A percentile compares a stretch with the other conserved stretches of the same genome.
These are phyloP conservation scores for Aspergillus oerlinghausenensis DNA, from an alignment of 2,329 filamentous ascomycete genomes.

Conservation along the genomic window DNA sequence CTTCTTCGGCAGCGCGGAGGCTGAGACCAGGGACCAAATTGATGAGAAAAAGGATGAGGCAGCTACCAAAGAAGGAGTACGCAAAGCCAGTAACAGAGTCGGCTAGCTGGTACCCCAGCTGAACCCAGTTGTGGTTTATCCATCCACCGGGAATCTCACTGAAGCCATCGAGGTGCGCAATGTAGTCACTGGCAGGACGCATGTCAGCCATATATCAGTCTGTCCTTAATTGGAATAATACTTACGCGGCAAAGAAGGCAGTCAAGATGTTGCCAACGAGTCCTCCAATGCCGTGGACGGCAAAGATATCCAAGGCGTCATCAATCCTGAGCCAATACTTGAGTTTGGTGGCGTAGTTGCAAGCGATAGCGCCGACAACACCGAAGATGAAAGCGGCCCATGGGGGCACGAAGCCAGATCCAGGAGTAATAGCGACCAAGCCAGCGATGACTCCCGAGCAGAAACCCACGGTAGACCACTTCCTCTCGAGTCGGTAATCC, in stretches of 20 bases:
- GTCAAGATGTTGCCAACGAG: constrained; percentile 75
- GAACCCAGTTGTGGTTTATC: constrained; percentile 78
- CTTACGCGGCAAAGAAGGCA: constrained; percentile 72
- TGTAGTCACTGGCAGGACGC: constrained; percentile 57
- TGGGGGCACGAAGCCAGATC: constrained; percentile 76
- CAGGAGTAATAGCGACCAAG: constrained; percentile 82
- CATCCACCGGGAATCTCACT: constrained; percentile 69
- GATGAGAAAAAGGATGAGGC: constrained; percentile 73
- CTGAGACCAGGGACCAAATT: constrained; percentile 72
- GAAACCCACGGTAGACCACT: constrained; percentile 91
- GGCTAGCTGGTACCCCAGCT: constrained; percentile 77
- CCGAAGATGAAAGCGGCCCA: constrained; percentile 82
- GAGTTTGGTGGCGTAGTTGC: constrained; percentile 87
- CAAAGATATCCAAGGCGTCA: constrained; percentile 84
- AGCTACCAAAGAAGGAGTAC: constrained; percentile 76
- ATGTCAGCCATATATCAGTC: constrained; percentile 8
- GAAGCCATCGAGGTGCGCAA: constrained; percentile 72
- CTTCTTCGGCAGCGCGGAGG: constrained; percentile 69
- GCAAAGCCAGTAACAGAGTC: constrained; percentile 70
- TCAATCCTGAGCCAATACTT: constrained; percentile 79
- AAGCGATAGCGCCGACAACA: constrained; percentile 67
- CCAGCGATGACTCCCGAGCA: constrained; percentile 87
- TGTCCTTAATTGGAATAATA: constrained; percentile 4
- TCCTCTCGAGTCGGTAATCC: constrained; percentile 81
- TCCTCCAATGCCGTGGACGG: constrained; percentile 74